Evolutionary conservation across 2,329 filamentous ascomycete species (phyloP).

Genomic region (Tolypocladium capitatum): DNA sequence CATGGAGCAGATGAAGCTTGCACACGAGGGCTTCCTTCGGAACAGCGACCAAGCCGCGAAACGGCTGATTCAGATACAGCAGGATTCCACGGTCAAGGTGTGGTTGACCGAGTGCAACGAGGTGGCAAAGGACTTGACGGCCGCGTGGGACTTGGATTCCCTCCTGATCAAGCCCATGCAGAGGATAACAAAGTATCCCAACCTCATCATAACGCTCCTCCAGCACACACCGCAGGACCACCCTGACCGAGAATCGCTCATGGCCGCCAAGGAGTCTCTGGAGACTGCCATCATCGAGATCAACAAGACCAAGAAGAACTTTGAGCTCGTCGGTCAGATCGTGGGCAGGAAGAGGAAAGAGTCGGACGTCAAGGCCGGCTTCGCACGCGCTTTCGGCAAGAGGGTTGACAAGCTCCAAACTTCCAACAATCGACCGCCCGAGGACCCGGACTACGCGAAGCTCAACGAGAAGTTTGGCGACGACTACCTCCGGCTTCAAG

Average conservation of each 20-base stretch:
- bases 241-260: slow-evolving; percentile 60
- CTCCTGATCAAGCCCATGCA: slow-evolving; percentile 97
- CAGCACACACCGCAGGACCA: slow-evolving; percentile 71
- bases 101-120: slow-evolving; percentile 92
- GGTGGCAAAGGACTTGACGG: slow-evolving; percentile 82
- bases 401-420: slow-evolving; percentile 73
- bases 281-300: slow-evolving; percentile 69
- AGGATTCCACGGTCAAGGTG: slow-evolving; percentile 53
- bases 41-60: slow-evolving; percentile 51
- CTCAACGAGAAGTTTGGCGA: slow-evolving; percentile 80
- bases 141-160: slow-evolving; percentile 89
- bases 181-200: slow-evolving; percentile 83
- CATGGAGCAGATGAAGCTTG: slow-evolving; percentile 45
- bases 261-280: slow-evolving; percentile 35
- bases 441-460: slow-evolving; percentile 71
- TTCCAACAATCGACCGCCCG: slow-evolving; percentile 45
- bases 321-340: slow-evolving; percentile 82
- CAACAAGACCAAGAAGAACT: slow-evolving; percentile 91
- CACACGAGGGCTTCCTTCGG: slow-evolving; percentile 49
- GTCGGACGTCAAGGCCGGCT: slow-evolving; percentile 69
- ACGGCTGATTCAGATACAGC: slow-evolving; percentile 47
- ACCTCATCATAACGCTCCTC: slow-evolving; percentile 68
- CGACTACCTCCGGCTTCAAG: slow-evolving; percentile 82
- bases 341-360: slow-evolving; percentile 78
- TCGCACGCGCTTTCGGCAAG: slow-evolving; percentile 82